Percentiles rank a stretch among this genome's conserved stretches.
phyloP scores from a whole-genome alignment of 1,284 basidiomycete genomes.

The Rhodotorula sp. region DNA sequence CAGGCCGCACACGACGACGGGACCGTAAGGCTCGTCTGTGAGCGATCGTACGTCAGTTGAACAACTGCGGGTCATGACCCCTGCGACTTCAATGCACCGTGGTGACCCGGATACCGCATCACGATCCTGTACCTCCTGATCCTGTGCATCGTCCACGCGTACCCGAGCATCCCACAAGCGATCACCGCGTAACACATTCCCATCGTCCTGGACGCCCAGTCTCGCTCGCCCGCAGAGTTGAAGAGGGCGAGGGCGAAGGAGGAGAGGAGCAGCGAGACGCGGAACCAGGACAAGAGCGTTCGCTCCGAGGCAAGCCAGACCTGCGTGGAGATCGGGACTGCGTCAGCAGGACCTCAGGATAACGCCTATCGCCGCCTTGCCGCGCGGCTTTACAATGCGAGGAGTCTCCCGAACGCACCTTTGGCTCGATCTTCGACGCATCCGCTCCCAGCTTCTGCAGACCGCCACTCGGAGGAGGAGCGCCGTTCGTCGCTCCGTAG shows the following conservation, averaged over 20 bases:
- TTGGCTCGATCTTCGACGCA: slow-evolving; percentile 39
- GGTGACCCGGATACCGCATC: slow-evolving; percentile 82
- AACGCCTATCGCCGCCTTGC: too few relatives aligned
- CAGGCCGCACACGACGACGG: slow-evolving; percentile 71
- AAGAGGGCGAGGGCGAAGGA: slow-evolving; percentile 83
- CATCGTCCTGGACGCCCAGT: slow-evolving; percentile 71
- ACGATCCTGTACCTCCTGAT: slow-evolving; percentile 87
- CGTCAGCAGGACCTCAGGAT: neutral
- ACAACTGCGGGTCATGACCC: too few relatives aligned
- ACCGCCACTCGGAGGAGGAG: slow-evolving; percentile 13
- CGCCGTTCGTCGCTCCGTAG: slow-evolving; percentile 29
- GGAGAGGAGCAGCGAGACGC: slow-evolving; percentile 72
- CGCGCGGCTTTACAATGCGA: too few relatives aligned
- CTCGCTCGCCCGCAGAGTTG: slow-evolving; percentile 66
- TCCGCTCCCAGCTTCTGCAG: slow-evolving; percentile 33
- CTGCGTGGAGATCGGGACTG: neutral
- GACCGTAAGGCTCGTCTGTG: slow-evolving; percentile 74
- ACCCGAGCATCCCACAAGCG: slow-evolving; percentile 54
- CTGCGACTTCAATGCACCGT: too few relatives aligned
- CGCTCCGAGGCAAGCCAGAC: slow-evolving; percentile 43
- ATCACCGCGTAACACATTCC: slow-evolving; percentile 82
- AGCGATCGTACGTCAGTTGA: neutral
- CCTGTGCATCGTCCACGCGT: slow-evolving; percentile 85
- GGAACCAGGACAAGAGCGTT: slow-evolving; percentile 45
- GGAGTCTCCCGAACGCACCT: slow-evolving; percentile 17